Base-by-base conservation (phyloP, 257 asterid species). In the Cruciata laevipes region DNA sequence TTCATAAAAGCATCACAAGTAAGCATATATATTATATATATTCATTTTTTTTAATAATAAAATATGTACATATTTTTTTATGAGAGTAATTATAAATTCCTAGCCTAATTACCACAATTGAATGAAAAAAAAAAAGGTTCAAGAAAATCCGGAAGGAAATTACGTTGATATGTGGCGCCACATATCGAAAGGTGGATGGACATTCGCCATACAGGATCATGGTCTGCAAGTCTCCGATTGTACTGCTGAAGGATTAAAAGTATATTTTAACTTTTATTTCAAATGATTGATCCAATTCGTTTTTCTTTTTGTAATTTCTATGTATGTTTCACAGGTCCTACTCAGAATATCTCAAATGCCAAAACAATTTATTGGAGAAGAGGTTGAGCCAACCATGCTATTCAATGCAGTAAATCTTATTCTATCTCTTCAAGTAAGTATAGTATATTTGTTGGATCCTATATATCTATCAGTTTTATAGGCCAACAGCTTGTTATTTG, bases 181-280 rank as follows among this genome's bases (percentile, higher is more conserved):
- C 73, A 69, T 56, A 3, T 75, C 79, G 40, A 86, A 82, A 79
- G 92, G 92, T 5, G 32, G 73, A 0, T 86, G 92, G 89, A 77
- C 92, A 24, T 86, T 86, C 60, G 70, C 87, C 3, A 77, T 70
- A 55, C 89, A 76, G 73, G 91, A 85, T 70, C 88, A 85, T 57
- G 88, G 92, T 18, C 80, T 85, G 89, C 86, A 82, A 73, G 85
- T 80, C 58, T 81, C 87, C 1, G 92, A 86, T 17, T 81, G 89
- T 73, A 83, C 89, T 6, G 69, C 81, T 10, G 92, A 83, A 67
- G 92, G 85, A 21, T 75, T 86, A 18, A 83, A 80, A 72, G 89
- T 80, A 38, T 0, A 2, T 7, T 7, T 7, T 2, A 14, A 47
- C 52, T 7, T 44, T 44, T 47, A 47, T 47, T n/a, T 1, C 8